phyloP scores from a whole-genome alignment of 768 basidiomycete species.

The Tulasnella sp. region DNA sequence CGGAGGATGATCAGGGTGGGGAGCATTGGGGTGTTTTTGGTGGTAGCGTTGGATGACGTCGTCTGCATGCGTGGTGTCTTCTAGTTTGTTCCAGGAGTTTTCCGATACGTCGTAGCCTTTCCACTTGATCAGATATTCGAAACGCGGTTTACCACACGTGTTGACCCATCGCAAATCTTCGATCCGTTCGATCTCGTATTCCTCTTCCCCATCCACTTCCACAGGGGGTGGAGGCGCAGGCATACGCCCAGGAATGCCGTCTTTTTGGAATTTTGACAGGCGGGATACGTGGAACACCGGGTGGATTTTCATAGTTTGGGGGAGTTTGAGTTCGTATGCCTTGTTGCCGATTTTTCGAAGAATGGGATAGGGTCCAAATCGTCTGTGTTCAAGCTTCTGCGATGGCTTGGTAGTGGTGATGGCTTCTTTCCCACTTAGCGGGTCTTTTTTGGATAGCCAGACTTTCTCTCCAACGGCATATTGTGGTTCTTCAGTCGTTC shows the following conservation, averaged over 20 bases:
- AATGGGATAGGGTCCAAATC: slow-evolving; percentile 11
- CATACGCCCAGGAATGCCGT: too few species aligned
- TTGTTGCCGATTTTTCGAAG: not conserved
- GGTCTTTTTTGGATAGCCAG: too few species aligned
- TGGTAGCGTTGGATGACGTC: too few species aligned
- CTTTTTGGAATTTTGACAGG: not conserved
- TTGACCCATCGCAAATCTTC: not conserved
- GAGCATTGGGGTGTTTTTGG: too few species aligned
- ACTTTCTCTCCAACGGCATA: slow-evolving; percentile 1
- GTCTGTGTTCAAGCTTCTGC: slow-evolving; percentile 11
- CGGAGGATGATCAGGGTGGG: too few species aligned
- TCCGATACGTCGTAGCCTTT: not conserved
- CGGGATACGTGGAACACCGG: too few species aligned
- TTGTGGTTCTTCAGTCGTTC: not conserved
- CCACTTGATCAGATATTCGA: not conserved
- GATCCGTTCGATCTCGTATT: too few species aligned
- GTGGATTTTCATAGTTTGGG: not conserved
- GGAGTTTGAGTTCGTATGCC: slow-evolving; percentile 8
- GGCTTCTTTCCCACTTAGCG: too few species aligned
- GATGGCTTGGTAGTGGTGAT: slow-evolving; percentile 2
- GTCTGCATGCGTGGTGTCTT: too few species aligned
- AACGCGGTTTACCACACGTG: too few species aligned
- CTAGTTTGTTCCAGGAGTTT: too few species aligned
- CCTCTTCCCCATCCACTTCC: not conserved
- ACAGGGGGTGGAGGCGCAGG: not conserved